These are phyloP conservation scores for Venturia asperata DNA, from an alignment of 2,329 filamentous ascomycete species.

Conservation along the genomic window DNA sequence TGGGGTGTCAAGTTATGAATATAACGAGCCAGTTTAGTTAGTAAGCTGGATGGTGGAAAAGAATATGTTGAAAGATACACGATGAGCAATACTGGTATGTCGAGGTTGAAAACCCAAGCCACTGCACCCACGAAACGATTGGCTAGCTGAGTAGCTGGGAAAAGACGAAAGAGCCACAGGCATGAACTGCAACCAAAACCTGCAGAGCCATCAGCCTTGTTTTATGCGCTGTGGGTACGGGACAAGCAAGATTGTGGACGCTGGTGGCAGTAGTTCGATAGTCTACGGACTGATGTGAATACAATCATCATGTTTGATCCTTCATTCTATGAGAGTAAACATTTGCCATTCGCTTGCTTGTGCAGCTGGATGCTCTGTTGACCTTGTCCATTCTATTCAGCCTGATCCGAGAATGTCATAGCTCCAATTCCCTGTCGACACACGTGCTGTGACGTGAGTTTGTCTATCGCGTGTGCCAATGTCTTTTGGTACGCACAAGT, in stretches of 20 bases:
- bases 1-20: constrained; percentile 60
- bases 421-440: background rate
- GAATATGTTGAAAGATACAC: background rate
- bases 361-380: background rate
- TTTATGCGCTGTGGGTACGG: background rate
- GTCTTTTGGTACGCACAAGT: no score
- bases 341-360: background rate
- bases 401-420: background rate
- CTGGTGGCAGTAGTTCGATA: background rate
- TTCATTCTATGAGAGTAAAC: background rate
- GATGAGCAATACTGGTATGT: background rate
- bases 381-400: background rate
- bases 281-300: background rate
- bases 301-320: background rate
- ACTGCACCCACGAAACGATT: background rate
- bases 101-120: background rate
- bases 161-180: background rate
- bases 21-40: background rate
- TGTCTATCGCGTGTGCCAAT: background rate
- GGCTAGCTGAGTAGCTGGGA: background rate
- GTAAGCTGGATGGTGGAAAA: no score
- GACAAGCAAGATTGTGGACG: background rate
- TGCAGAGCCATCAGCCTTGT: background rate
- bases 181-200: background rate
- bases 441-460: background rate